phyloP scores from a whole-genome alignment of 164 flowering plant species.

The Litsea cubeba region DNA sequence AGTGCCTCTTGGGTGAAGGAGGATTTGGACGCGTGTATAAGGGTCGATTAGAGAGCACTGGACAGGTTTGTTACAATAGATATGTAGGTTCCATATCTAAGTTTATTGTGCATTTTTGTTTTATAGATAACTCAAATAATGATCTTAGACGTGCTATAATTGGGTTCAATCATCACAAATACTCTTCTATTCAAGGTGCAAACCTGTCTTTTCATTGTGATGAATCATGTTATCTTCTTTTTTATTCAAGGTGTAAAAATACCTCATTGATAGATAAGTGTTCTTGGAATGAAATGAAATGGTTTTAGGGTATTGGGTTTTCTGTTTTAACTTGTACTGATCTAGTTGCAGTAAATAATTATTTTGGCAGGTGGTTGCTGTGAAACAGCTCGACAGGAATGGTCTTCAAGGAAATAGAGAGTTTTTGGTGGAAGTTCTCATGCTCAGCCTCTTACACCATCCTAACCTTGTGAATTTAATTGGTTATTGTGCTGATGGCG shows the following conservation, averaged over 20 bases:
- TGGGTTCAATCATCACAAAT: too few species aligned
- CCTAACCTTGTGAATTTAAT: conserved; percentile 83
- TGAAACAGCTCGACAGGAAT: conserved; percentile 85
- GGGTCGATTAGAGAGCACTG: conserved; percentile 75
- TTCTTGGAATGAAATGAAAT: background rate
- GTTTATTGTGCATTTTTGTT: background rate
- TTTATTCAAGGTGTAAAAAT: background rate
- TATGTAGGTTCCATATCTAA: background rate
- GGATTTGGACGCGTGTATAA: conserved; percentile 93
- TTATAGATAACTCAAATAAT: background rate
- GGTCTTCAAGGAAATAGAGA: conserved; percentile 94
- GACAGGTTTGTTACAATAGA: conserved; percentile 43
- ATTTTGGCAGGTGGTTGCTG: conserved; percentile 72
- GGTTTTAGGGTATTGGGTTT: background rate
- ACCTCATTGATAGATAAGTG: background rate
- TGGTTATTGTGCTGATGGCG: conserved; percentile 95
- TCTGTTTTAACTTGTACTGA: background rate
- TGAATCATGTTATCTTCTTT: background rate
- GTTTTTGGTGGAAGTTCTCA: conserved; percentile 88
- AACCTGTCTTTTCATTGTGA: background rate
- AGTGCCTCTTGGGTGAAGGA: conserved; percentile 82
- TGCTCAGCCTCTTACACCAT: conserved; percentile 91
- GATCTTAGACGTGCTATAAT: background rate
- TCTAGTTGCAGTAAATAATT: conserved; percentile 5
- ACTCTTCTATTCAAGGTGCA: background rate